Evolutionary conservation across 2,329 filamentous ascomycete species (phyloP).

Genomic region (Parastagonospora nodorum): DNA sequence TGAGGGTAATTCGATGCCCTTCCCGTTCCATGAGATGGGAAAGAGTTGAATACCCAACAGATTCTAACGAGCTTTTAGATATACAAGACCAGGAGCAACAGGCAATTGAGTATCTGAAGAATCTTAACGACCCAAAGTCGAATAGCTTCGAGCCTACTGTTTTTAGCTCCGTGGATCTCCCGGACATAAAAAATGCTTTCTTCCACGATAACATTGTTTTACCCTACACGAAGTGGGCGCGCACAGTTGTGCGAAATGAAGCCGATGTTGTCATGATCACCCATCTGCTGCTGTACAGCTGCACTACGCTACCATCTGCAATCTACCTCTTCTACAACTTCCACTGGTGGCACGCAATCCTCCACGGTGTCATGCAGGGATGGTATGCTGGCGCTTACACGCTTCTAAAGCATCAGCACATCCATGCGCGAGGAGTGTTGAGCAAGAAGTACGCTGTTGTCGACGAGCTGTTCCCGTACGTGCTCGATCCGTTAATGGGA

Average conservation of each 20-base stretch:
- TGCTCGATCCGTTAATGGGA: conserved; percentile 76
- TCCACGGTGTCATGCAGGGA: conserved; percentile 68
- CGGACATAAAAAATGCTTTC: conserved; percentile 46
- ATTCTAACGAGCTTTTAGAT: conserved; percentile 20
- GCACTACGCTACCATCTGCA: conserved; percentile 72
- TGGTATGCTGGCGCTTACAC: conserved; percentile 77
- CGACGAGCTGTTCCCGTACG: conserved; percentile 72
- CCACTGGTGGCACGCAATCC: conserved; percentile 67
- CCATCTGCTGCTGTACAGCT: conserved; percentile 73
- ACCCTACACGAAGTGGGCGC: conserved; percentile 64
- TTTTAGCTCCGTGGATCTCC: conserved; percentile 58
- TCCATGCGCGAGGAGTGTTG: conserved; percentile 75
- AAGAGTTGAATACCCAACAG: not conserved
- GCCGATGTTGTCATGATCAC: conserved; percentile 81
- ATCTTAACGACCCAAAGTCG: conserved; percentile 56
- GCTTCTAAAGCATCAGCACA: conserved; percentile 83
- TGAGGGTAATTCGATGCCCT: conserved; percentile 26
- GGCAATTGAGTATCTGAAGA: conserved; percentile 53
- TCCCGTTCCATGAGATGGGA: not conserved
- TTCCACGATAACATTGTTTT: conserved; percentile 57
- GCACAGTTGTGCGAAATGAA: conserved; percentile 63
- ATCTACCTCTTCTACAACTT: conserved; percentile 69
- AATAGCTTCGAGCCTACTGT: conserved; percentile 61
- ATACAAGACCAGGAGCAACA: conserved; percentile 36
- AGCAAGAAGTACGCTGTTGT: conserved; percentile 59